Conservation (phyloP, 306 rosid genomes). For the Lathyrus oleraceus region DNA sequence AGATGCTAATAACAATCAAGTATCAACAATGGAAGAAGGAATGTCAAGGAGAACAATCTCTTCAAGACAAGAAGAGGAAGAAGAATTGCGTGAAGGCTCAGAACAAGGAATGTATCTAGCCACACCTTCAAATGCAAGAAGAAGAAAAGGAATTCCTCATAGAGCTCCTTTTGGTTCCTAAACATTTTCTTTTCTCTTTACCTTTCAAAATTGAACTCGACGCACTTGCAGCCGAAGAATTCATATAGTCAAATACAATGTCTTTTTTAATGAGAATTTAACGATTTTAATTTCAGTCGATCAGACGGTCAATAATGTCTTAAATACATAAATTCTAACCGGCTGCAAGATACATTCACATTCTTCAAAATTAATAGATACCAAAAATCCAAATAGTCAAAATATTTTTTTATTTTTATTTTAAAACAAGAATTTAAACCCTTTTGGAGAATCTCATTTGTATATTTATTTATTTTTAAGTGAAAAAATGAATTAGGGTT, state of each 20-base stretch:
- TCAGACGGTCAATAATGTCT: too few relatives aligned
- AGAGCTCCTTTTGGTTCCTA: constrained; percentile 89
- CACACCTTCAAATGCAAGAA: constrained; percentile 79
- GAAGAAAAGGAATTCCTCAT: constrained; percentile 97
- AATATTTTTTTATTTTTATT: not conserved
- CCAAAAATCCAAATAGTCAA: not conserved
- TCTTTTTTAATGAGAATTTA: too few relatives aligned
- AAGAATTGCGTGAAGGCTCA: constrained; percentile 78
- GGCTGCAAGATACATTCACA: not conserved
- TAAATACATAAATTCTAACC: not conserved
- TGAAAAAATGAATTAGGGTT: constrained; percentile 33
- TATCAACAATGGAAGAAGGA: constrained; percentile 40
- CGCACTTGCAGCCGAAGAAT: not conserved
- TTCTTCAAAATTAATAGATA: constrained; percentile 21
- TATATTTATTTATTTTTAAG: constrained; percentile 21
- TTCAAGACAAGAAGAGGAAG: constrained; percentile 47
- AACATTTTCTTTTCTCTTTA: constrained; percentile 3
- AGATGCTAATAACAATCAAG: constrained; percentile 53
- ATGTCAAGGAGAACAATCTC: constrained; percentile 43
- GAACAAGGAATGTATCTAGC: constrained; percentile 69
- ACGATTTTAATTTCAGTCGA: too few relatives aligned
- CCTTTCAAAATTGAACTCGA: not conserved
- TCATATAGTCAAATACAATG: not conserved
- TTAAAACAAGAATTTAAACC: constrained; percentile 21
- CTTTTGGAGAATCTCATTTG: constrained; percentile 35